phyloP scores from a whole-genome alignment of 805 yeast genomes.

The Kluyveromyces nonfermentans region DNA sequence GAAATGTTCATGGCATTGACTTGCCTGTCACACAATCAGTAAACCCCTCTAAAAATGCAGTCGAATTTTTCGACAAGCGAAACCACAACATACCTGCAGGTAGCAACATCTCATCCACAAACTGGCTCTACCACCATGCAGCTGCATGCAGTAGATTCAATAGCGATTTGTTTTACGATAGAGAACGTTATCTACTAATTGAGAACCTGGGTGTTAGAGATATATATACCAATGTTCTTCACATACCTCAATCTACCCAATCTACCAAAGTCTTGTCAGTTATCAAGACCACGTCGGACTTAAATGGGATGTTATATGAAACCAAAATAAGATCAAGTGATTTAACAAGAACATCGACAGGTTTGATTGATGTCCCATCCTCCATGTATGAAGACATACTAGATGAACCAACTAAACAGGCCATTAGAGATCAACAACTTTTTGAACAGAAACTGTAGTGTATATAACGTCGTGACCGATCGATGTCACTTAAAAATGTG shows the following conservation, averaged over 20 bases:
- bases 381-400: conserved; percentile 50
- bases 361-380: conserved; percentile 49
- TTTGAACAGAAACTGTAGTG: conserved; percentile 30
- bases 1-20: conserved; percentile 12
- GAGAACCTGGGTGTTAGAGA: conserved; percentile 56
- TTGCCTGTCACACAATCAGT: conserved; percentile 8
- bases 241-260: conserved; percentile 69
- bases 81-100: conserved; percentile 23
- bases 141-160: conserved; percentile 68
- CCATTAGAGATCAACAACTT: conserved; percentile 52
- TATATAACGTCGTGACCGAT: not conserved
- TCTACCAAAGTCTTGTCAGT: conserved; percentile 38
- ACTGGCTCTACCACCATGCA: conserved; percentile 83
- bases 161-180: conserved; percentile 46
- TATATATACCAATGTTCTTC: conserved; percentile 73
- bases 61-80: conserved; percentile 32
- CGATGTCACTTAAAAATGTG: not conserved
- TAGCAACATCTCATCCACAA: conserved; percentile 45
- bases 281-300: conserved; percentile 15
- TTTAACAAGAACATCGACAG: conserved; percentile 44
- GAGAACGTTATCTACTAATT: conserved; percentile 39
- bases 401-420: conserved; percentile 47
- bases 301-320: conserved; percentile 36
- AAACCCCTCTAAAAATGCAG: conserved; percentile 30
- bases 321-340: conserved; percentile 40